Evolutionary conservation across 768 basidiomycete genomes (phyloP).

Genomic region (Russula emetica): DNA sequence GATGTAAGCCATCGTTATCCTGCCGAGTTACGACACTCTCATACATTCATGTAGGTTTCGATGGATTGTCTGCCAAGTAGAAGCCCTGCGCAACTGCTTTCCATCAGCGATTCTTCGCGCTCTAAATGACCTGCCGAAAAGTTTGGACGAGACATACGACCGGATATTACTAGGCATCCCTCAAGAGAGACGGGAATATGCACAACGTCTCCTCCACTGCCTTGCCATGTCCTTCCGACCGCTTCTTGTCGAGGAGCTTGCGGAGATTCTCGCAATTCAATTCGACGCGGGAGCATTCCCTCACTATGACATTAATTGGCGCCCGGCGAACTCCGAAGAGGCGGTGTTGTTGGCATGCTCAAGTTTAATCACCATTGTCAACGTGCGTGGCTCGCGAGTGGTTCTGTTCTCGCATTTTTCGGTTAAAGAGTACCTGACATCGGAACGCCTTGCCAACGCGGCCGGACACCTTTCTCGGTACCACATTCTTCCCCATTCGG

Average conservation of each 20-base stretch:
- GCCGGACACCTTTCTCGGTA: not conserved
- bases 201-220: not conserved
- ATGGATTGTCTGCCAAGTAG: constrained; percentile 1
- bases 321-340: not conserved
- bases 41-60: not conserved
- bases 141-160: constrained; percentile 6
- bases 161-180: not conserved
- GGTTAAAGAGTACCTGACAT: not conserved
- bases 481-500: not conserved
- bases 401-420: not conserved
- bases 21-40: not conserved
- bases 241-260: not conserved
- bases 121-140: not conserved
- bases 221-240: not conserved
- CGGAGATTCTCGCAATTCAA: not conserved
- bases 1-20: not conserved
- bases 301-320: not conserved
- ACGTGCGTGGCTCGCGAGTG: not conserved
- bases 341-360: not conserved
- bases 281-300: not conserved
- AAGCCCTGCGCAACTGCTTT: not conserved
- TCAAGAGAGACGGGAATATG: not conserved
- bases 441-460: not conserved
- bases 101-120: not conserved
- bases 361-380: not conserved